Evolutionary conservation across 108 stramenopile genomes (phyloP).

Genomic region (Discostella pseudostelligera): DNA sequence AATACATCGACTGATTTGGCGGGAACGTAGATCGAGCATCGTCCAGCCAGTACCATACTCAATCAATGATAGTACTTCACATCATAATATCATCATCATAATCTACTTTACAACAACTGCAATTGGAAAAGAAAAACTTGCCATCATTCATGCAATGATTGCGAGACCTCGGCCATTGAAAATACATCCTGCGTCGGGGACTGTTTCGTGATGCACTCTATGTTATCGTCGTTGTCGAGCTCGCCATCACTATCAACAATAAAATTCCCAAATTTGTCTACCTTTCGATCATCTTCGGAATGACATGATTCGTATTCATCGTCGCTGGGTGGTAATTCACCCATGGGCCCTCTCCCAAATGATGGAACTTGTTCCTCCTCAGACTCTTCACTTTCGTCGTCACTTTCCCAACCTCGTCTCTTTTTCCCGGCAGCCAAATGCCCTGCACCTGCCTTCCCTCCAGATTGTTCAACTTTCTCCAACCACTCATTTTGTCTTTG

Average conservation of each 20-base stretch:
- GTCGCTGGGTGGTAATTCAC: slow-evolving; percentile 57
- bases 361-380: slow-evolving; percentile 27
- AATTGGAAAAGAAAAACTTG: not conserved
- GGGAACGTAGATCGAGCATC: too few relatives aligned
- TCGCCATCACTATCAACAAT: slow-evolving; percentile 7
- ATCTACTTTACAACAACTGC: too few relatives aligned
- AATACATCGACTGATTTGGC: too few relatives aligned
- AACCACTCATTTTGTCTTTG: slow-evolving; percentile 86
- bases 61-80: too few relatives aligned
- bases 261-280: slow-evolving; percentile 37
- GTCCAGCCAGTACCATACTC: too few relatives aligned
- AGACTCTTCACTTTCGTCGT: slow-evolving; percentile 27
- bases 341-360: slow-evolving; percentile 41
- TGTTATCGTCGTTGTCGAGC: not conserved
- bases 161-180: not conserved
- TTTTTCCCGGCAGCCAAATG: slow-evolving; percentile 37
- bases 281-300: slow-evolving; percentile 31
- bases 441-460: slow-evolving; percentile 41
- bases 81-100: too few relatives aligned
- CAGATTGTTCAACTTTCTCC: slow-evolving; percentile 54
- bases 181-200: not conserved
- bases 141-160: not conserved
- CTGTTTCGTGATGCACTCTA: not conserved
- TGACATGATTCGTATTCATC: slow-evolving; percentile 51
- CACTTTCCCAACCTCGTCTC: slow-evolving; percentile 34